Percentiles rank a stretch among this genome's conserved stretches.
Conservation (phyloP, 2,329 filamentous ascomycete genomes). For the Ramularia collo-cygni region DNA sequence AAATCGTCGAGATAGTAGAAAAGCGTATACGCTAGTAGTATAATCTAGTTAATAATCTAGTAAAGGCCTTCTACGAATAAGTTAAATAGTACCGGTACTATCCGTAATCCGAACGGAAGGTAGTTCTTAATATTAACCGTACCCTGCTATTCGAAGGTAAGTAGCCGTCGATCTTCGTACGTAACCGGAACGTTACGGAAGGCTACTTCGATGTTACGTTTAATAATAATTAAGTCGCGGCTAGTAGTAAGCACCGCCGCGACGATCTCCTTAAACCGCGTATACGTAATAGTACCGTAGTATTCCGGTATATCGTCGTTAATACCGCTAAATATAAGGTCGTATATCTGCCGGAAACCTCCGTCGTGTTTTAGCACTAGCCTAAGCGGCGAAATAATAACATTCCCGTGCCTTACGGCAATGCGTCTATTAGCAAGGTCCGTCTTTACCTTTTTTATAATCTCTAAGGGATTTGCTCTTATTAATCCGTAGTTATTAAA, state of each 20-base stretch:
- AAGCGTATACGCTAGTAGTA: too few species aligned
- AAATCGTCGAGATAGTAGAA: conserved; percentile 4
- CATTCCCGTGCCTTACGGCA: background rate
- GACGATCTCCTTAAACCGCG: background rate
- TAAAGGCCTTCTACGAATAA: conserved; percentile 1
- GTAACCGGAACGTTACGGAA: background rate
- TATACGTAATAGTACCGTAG: background rate
- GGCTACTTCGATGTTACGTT: background rate
- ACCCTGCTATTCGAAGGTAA: background rate
- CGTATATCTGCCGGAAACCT: background rate
- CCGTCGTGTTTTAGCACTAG: background rate
- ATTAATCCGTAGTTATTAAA: background rate
- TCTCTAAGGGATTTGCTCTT: background rate
- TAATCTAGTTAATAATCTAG: conserved; percentile 1
- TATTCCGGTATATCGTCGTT: background rate
- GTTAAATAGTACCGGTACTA: conserved; percentile 1
- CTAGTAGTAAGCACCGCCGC: background rate
- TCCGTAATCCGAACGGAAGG: conserved; percentile 1
- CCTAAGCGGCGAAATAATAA: background rate
- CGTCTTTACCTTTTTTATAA: background rate
- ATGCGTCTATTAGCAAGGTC: background rate
- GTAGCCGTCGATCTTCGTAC: background rate
- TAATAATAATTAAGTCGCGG: background rate
- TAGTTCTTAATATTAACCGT: background rate
- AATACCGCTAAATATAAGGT: background rate